Evolutionary conservation across 2,329 filamentous ascomycete genomes (phyloP).

Genomic region (Parastagonospora avenae): DNA sequence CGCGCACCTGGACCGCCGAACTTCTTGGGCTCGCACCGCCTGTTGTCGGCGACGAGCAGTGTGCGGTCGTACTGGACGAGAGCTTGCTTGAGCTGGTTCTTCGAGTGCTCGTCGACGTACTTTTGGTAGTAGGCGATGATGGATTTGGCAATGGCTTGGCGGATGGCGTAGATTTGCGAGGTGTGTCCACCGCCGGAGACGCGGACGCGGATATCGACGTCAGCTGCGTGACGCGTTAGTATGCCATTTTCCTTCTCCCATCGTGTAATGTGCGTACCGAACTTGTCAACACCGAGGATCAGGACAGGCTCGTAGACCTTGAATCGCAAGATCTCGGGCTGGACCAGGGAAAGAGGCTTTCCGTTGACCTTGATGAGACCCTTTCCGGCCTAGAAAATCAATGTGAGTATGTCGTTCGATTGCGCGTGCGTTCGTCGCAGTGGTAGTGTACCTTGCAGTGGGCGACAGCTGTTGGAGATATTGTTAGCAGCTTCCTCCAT

Average conservation of each 20-base stretch:
- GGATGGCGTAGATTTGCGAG: conserved; percentile 96
- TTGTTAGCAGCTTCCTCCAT: conserved; percentile 42
- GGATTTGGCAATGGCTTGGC: conserved; percentile 97
- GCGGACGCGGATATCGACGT: conserved; percentile 96
- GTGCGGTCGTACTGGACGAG: conserved; percentile 96
- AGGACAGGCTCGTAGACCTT: conserved; percentile 99
- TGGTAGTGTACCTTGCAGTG: conserved; percentile 78
- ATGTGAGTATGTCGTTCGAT: conserved; percentile 33
- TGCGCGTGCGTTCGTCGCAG: conserved; percentile 27
- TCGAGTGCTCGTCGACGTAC: conserved; percentile 99
- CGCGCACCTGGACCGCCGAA: conserved; percentile 92
- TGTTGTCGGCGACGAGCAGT: conserved; percentile 98
- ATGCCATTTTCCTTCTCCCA: conserved; percentile 17
- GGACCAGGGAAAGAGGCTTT: conserved; percentile 88
- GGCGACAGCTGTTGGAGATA: conserved; percentile 71
- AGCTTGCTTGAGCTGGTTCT: conserved; percentile 98
- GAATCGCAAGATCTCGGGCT: conserved; percentile 97
- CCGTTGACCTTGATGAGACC: conserved; percentile 99
- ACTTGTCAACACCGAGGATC: conserved; percentile 96
- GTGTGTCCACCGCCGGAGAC: conserved; percentile 97
- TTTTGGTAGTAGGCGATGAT: conserved; percentile 99
- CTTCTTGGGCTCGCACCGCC: conserved; percentile 99
- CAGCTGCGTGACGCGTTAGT: conserved; percentile 53
- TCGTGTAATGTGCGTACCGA: conserved; percentile 58
- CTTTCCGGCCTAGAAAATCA: conserved; percentile 65